These are phyloP conservation scores for Henckelia pumila DNA, from an alignment of 257 asterid genomes.

Conservation along the genomic window DNA sequence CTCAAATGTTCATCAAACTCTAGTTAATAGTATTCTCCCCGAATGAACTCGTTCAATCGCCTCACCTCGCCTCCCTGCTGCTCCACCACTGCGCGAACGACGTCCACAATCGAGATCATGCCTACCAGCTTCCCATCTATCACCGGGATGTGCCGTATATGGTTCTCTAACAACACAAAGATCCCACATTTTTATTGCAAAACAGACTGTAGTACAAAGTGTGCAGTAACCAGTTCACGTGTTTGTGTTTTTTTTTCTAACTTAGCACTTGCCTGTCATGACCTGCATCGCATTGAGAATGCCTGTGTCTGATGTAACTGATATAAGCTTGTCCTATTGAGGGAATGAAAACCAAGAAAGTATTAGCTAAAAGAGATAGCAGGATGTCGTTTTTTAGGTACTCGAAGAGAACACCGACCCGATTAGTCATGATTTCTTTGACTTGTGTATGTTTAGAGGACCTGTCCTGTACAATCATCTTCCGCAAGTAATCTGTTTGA, in stretches of 20 bases:
- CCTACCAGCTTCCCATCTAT: conserved; percentile 79
- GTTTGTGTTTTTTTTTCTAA: neutral
- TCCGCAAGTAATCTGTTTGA: conserved; percentile 59
- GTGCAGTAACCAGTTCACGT: neutral
- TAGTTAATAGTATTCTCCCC: conserved; percentile 65
- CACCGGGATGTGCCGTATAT: conserved; percentile 72
- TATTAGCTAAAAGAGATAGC: conserved; percentile 13
- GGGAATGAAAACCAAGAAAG: conserved; percentile 3
- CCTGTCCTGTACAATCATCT: conserved; percentile 63
- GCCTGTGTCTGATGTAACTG: conserved; percentile 69
- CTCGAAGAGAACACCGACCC: conserved; percentile 32
- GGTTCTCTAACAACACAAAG: conserved; percentile 49
- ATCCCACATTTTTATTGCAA: conserved; percentile 6
- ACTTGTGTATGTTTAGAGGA: conserved; percentile 72
- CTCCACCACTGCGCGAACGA: conserved; percentile 65
- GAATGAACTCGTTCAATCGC: conserved; percentile 54
- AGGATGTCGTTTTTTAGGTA: neutral
- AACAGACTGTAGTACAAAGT: neutral
- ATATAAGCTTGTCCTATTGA: conserved; percentile 52
- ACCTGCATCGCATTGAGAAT: conserved; percentile 79
- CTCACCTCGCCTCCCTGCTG: conserved; percentile 69
- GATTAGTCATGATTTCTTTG: conserved; percentile 75
- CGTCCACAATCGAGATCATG: conserved; percentile 66
- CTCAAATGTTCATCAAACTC: conserved; percentile 5
- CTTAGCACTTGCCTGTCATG: conserved; percentile 56